Percentiles rank a stretch among this genome's conserved stretches.
These are phyloP conservation scores for Citropsis articulata DNA, from an alignment of 345 rosid genomes.

Conservation along the genomic window DNA sequence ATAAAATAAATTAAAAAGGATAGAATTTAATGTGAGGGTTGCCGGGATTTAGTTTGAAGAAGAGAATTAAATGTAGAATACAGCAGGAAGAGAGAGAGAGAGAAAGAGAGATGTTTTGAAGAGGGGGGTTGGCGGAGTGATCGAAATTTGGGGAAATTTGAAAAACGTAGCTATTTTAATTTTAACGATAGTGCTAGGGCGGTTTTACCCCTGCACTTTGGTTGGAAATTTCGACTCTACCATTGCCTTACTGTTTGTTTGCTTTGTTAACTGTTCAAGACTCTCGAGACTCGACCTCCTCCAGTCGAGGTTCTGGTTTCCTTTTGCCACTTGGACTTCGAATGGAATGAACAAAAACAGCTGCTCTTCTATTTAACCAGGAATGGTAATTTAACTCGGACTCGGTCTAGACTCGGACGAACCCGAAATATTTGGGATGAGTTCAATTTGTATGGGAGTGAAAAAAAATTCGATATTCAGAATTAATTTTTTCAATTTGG, in stretches of 20 bases:
- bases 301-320: not conserved
- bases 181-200: too few species aligned
- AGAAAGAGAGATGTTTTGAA: not conserved
- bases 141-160: constrained; percentile 17
- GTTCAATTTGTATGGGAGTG: too few species aligned
- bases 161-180: not conserved
- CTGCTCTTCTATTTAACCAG: too few species aligned
- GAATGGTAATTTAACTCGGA: too few species aligned
- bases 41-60: not conserved
- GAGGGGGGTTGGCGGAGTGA: constrained; percentile 16
- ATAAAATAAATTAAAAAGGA: not conserved
- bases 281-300: too few species aligned
- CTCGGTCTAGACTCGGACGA: too few species aligned
- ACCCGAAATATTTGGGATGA: too few species aligned
- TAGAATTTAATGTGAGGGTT: not conserved
- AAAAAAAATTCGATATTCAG: too few species aligned
- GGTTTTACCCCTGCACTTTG: not conserved
- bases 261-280: too few species aligned
- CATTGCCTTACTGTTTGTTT: not conserved
- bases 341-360: too few species aligned
- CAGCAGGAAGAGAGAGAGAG: not conserved
- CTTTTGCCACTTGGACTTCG: not conserved
- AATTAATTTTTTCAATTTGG: too few species aligned
- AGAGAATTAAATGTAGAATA: not conserved
- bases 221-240: constrained; percentile 1